Evolutionary conservation across 257 asterid species (phyloP), one percentile per base, ranked within the genome.

Genomic region (Solanum pennellii): DNA sequence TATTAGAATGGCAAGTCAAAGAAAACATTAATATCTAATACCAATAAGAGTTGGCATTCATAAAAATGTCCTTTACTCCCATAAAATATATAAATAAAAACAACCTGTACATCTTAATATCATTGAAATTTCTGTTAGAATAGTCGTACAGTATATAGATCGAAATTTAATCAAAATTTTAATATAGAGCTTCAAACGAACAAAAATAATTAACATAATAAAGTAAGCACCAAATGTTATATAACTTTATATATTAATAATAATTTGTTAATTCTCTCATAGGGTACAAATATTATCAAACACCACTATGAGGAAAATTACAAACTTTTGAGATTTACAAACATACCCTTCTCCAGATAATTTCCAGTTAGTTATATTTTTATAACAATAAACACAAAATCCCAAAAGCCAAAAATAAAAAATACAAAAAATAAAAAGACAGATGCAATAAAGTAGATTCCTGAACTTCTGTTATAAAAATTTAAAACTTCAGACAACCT

Each of bases 251-350:
- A 80, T 80, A 80, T 59, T 37, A 37, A 73, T 37, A 15, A 16
- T 37, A 37, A 27, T 47, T 80, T 18, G 6, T 12, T 49, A 80
- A 82, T 20, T 29, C 69, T 86, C 85, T 76, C 88, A 76, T 60
- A 56, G 77, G 88, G 85, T 75, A 66, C 82, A 84, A 84, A 41
- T 29, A 25, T 18, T 49, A 44, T 39, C 20, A 21, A 82, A 75
- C 71, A 75, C 88, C 68, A 75, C 88, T 59, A 73, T 62, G 45
- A 75, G 88, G 47, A 76, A 86, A 86, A 86, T 35, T 73, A 45
- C 86, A 86, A 21, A 76, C 88, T 60, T 74, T 86, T 76, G 84
- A 37, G 84, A 76, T 77, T 23, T 86, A 76, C 85, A 74, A 75
- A 11, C 33, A 73, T 21, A 31, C 71, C 59, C 74, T 14, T 60